Percentiles rank a stretch among this genome's conserved stretches.
Evolutionary conservation across 225 moss, liverwort and hornwort genomes (phyloP).

Genomic region (Neckera pumila): DNA sequence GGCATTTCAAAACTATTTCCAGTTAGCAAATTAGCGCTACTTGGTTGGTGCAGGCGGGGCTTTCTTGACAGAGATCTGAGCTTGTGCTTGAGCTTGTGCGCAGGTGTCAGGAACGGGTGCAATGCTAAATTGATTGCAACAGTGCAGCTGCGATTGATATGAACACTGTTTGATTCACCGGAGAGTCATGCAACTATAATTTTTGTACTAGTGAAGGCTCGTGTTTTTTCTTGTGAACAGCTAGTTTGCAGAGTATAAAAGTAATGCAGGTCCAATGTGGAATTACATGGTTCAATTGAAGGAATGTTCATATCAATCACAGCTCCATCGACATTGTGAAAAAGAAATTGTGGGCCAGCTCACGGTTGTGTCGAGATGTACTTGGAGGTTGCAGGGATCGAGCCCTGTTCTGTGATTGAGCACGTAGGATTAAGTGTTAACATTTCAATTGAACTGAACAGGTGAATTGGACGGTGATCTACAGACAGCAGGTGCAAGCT

Average conservation of each 20-base stretch:
- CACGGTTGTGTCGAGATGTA: background rate
- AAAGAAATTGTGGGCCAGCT: background rate
- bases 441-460: background rate
- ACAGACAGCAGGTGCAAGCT: background rate
- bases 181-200: conserved; percentile 35
- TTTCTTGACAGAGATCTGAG: background rate
- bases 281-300: background rate
- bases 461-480: too few relatives aligned
- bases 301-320: background rate
- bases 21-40: background rate
- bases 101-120: conserved; percentile 92
- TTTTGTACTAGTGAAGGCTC: background rate
- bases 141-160: conserved; percentile 81
- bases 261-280: background rate
- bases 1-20: background rate
- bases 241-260: conserved; percentile 5
- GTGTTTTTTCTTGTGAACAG: conserved; percentile 35
- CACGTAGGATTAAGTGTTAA: background rate
- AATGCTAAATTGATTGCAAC: conserved; percentile 65
- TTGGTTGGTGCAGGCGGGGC: background rate
- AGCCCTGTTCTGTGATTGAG: background rate
- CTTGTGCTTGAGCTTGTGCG: conserved; percentile 39
- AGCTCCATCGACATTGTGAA: background rate
- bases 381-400: too few relatives aligned
- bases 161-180: conserved; percentile 62